phyloP scores from a whole-genome alignment of 2,329 filamentous ascomycete genomes.

The Scorias spongiosa region DNA sequence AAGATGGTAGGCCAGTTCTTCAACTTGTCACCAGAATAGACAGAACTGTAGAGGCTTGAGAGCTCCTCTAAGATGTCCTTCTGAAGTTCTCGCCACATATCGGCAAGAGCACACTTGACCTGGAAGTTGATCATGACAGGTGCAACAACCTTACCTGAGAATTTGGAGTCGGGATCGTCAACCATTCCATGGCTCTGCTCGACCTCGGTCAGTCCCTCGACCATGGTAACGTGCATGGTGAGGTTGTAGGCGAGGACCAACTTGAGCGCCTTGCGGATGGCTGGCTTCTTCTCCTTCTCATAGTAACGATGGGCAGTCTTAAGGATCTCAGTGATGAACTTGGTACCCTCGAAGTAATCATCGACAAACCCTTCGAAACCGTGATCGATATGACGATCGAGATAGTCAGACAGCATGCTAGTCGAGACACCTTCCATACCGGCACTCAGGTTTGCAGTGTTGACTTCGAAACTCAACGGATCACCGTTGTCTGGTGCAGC shows the following conservation, averaged over 20 bases:
- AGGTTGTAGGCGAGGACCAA: slow-evolving; percentile 91
- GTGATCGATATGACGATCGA: slow-evolving; percentile 86
- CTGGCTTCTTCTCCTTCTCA: slow-evolving; percentile 69
- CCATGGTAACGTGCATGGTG: slow-evolving; percentile 85
- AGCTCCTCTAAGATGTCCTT: slow-evolving; percentile 93
- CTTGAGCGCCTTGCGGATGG: slow-evolving; percentile 91
- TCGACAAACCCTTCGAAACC: slow-evolving; percentile 89
- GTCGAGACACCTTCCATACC: slow-evolving; percentile 76
- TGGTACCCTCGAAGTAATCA: slow-evolving; percentile 89
- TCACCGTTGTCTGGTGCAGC: slow-evolving; percentile 47
- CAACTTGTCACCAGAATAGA: slow-evolving; percentile 91
- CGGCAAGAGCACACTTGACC: slow-evolving; percentile 91
- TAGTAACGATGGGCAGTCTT: slow-evolving; percentile 94
- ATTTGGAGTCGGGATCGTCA: slow-evolving; percentile 72
- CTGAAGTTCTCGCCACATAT: slow-evolving; percentile 96
- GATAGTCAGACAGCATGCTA: slow-evolving; percentile 71
- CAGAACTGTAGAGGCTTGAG: slow-evolving; percentile 83
- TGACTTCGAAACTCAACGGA: slow-evolving; percentile 68
- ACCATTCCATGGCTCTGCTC: slow-evolving; percentile 67
- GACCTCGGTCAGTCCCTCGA: slow-evolving; percentile 76
- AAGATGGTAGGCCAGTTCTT: slow-evolving; percentile 99
- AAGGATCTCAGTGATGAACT: slow-evolving; percentile 87
- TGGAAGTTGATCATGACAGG: slow-evolving; percentile 99
- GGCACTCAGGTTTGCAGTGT: slow-evolving; percentile 77
- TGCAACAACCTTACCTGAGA: slow-evolving; percentile 76